phyloP scores from a whole-genome alignment of 805 yeast species.

The Candida piceae region DNA sequence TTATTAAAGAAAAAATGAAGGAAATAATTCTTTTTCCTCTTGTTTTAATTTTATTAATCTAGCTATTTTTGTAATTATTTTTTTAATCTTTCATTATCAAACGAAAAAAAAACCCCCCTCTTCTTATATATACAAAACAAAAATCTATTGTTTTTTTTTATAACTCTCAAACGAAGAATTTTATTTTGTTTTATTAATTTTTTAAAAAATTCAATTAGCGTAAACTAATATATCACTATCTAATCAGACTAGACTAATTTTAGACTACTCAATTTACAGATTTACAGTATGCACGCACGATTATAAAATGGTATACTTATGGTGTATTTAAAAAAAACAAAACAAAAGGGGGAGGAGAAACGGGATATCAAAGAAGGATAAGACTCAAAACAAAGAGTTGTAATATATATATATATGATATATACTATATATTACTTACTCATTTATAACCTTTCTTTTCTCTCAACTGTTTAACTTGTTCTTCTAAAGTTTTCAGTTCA shows the following conservation, averaged over 20 bases:
- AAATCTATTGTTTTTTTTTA: not conserved
- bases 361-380: not conserved
- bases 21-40: slow-evolving; percentile 2
- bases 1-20: slow-evolving; percentile 5
- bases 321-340: not conserved
- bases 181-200: not conserved
- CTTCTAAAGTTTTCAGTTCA: slow-evolving; percentile 69
- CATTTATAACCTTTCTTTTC: slow-evolving; percentile 42
- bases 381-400: not conserved
- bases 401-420: not conserved
- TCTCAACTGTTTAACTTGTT: slow-evolving; percentile 62
- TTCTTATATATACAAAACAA: too few relatives aligned
- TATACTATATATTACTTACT: not conserved
- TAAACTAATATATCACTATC: too few relatives aligned
- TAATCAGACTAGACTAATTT: too few relatives aligned
- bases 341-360: slow-evolving; percentile 2
- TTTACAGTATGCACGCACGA: too few relatives aligned
- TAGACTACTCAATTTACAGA: too few relatives aligned
- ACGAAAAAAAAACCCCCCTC: too few relatives aligned
- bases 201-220: too few relatives aligned
- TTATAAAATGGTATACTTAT: too few relatives aligned
- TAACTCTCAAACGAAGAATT: not conserved
- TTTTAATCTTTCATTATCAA: too few relatives aligned
- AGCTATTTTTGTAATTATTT: too few relatives aligned
- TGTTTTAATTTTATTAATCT: slow-evolving; percentile 2